These are phyloP conservation scores for Bryum argenteum DNA, from an alignment of 225 moss, liverwort and hornwort species.

Conservation along the genomic window DNA sequence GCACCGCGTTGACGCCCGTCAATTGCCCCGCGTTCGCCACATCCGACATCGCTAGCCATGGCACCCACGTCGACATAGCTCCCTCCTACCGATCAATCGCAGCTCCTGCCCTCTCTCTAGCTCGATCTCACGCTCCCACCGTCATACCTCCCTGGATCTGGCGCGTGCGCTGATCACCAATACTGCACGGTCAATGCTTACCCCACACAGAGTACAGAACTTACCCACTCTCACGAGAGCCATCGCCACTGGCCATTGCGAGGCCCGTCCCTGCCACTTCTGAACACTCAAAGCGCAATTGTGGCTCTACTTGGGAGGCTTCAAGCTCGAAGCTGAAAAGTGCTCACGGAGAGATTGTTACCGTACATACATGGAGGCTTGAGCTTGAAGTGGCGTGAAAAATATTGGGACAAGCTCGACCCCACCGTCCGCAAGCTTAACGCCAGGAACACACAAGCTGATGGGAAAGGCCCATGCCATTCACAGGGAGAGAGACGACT, in stretches of 20 bases:
- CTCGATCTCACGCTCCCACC: conserved; percentile 13
- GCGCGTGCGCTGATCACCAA: too few species aligned
- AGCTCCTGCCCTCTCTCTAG: conserved; percentile 30
- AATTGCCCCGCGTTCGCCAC: conserved; percentile 65
- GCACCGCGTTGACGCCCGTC: conserved; percentile 62
- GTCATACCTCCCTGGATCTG: conserved; percentile 27
- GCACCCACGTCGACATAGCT: conserved; percentile 48
- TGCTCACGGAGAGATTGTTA: not conserved
- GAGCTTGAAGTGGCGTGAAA: conserved; percentile 25
- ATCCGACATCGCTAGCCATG: conserved; percentile 70
- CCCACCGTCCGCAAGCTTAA: conserved; percentile 12
- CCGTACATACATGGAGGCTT: not conserved
- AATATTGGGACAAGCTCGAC: conserved; percentile 6
- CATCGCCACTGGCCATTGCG: not conserved
- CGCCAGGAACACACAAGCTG: conserved; percentile 2
- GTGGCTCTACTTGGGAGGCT: not conserved
- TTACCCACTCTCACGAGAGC: not conserved
- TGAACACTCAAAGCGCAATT: conserved; percentile 17
- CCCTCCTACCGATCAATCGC: not conserved
- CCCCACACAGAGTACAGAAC: conserved; percentile 13
- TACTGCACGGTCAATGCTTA: conserved; percentile 19
- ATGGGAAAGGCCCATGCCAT: not conserved
- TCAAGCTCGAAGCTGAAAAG: too few species aligned
- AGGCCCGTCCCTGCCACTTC: not conserved
- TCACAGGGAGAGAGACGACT: conserved; percentile 9